Conservation (phyloP, 495 filamentous ascomycete species). For the Annulohypoxylon bovei region DNA sequence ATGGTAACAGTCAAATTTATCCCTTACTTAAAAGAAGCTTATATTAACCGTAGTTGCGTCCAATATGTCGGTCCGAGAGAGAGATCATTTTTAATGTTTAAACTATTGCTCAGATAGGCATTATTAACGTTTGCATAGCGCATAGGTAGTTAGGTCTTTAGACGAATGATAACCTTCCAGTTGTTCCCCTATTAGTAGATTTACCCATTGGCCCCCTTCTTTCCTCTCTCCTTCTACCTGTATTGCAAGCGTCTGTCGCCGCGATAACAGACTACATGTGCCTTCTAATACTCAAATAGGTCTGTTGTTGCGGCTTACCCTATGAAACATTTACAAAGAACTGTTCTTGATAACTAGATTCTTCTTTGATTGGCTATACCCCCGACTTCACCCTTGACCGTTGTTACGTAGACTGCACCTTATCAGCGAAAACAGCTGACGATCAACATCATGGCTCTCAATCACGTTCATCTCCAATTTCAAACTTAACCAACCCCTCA, state of each 20-base stretch:
- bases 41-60: conserved; percentile 2
- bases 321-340: background rate
- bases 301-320: background rate
- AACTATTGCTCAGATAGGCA: background rate
- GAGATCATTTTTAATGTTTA: background rate
- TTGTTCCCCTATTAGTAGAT: background rate
- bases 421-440: conserved; percentile 27
- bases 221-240: too few species aligned
- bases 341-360: background rate
- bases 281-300: background rate
- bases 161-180: background rate
- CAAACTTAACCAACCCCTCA: conserved; percentile 2
- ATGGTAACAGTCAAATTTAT: background rate
- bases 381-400: background rate
- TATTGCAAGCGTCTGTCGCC: too few species aligned
- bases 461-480: background rate
- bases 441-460: conserved; percentile 22
- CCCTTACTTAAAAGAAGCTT: conserved; percentile 15
- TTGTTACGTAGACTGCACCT: conserved; percentile 15
- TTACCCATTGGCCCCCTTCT: background rate
- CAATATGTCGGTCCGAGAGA: background rate
- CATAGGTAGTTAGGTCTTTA: too few species aligned
- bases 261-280: background rate
- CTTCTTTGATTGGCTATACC: conserved; percentile 24
- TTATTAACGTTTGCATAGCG: background rate